Percentiles rank a stretch among this genome's conserved stretches.
phyloP scores from a whole-genome alignment of 2,329 filamentous ascomycete species.

The Trichoderma afroharzianum region DNA sequence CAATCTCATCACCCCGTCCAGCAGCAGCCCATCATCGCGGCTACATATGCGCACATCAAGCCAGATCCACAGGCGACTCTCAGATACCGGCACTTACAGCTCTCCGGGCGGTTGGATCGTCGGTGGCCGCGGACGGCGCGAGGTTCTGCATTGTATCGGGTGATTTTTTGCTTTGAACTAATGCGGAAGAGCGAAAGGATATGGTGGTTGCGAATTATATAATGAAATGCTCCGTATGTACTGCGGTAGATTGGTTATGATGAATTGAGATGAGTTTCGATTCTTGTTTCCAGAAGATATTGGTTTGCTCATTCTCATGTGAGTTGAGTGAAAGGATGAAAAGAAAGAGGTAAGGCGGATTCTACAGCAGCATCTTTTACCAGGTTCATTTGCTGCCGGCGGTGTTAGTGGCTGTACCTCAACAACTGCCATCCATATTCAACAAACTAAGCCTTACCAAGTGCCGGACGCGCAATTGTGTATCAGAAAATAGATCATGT shows the following conservation, averaged over 20 bases:
- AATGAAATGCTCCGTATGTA: background rate
- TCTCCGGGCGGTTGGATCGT: slow-evolving; percentile 33
- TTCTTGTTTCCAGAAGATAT: background rate
- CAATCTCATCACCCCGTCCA: background rate
- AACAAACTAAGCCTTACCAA: background rate
- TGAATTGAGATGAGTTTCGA: background rate
- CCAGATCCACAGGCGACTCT: background rate
- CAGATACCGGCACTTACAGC: slow-evolving; percentile 32
- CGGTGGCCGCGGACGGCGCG: slow-evolving; percentile 32
- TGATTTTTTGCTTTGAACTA: background rate
- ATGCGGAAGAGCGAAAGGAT: background rate
- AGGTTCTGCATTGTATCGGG: slow-evolving; percentile 14
- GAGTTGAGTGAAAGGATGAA: background rate
- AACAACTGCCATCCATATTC: background rate
- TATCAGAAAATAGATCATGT: background rate
- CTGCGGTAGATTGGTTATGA: background rate
- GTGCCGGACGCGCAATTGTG: background rate
- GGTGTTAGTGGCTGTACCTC: background rate
- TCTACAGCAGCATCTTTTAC: background rate
- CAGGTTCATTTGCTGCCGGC: background rate
- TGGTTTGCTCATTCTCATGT: background rate
- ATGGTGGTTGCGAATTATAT: background rate
- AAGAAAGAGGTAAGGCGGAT: background rate
- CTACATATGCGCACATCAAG: background rate
- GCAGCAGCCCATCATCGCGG: background rate